Evolutionary conservation across 129 eudicot genomes (phyloP).

Genomic region (Saposhnikovia divaricata): DNA sequence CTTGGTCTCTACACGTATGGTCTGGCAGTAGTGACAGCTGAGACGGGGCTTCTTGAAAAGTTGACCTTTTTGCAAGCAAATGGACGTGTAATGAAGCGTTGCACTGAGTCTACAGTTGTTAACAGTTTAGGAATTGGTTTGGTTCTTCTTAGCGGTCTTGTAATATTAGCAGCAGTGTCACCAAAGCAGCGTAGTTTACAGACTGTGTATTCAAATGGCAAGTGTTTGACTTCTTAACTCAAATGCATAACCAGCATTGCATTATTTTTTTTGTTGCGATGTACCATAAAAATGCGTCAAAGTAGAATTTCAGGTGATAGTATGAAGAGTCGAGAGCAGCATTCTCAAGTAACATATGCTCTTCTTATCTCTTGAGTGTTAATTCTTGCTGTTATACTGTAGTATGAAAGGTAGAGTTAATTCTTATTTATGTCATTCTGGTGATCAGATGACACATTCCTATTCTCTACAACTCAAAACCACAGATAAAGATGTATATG

Average conservation of each 20-base stretch:
- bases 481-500: background rate
- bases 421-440: background rate
- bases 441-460: background rate
- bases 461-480: background rate
- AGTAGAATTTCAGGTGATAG: background rate
- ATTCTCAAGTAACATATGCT: background rate
- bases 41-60: constrained; percentile 88
- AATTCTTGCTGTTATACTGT: background rate
- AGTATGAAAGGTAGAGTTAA: background rate
- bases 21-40: constrained; percentile 80
- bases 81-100: constrained; percentile 47
- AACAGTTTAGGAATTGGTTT: constrained; percentile 75
- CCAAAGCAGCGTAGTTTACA: constrained; percentile 37
- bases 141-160: constrained; percentile 70
- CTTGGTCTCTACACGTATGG: constrained; percentile 87
- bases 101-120: constrained; percentile 57
- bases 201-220: constrained; percentile 29
- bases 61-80: constrained; percentile 62
- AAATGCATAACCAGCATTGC: background rate
- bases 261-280: background rate
- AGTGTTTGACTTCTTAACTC: constrained; percentile 30
- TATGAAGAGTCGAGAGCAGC: background rate
- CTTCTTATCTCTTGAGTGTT: too few species aligned
- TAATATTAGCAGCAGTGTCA: constrained; percentile 63
- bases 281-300: background rate